phyloP scores from a whole-genome alignment of 2,329 filamentous ascomycete genomes.

The Arthrobotrys conoides region DNA sequence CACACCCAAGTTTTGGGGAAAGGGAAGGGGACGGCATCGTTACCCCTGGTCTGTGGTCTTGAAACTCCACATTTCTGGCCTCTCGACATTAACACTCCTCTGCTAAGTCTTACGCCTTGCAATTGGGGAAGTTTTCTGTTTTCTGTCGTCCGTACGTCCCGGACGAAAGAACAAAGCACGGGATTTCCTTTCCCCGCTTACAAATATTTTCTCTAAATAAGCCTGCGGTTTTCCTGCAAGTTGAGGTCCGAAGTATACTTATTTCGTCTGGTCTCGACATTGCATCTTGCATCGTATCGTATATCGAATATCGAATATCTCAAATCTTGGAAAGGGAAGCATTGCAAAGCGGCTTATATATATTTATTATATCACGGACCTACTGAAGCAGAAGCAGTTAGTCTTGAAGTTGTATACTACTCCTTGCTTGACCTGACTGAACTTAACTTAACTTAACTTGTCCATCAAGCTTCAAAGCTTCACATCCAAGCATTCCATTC shows the following conservation, averaged over 20 bases:
- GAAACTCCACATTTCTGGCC: slow-evolving; percentile 49
- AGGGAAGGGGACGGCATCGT: slow-evolving; percentile 40
- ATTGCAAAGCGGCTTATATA: slow-evolving; percentile 4
- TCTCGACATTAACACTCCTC: slow-evolving; percentile 44
- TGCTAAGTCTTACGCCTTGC: slow-evolving; percentile 29
- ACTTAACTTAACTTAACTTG: too few species aligned
- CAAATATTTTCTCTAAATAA: slow-evolving; percentile 58
- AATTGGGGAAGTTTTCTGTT: neutral
- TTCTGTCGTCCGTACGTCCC: slow-evolving; percentile 27
- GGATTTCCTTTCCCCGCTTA: slow-evolving; percentile 44
- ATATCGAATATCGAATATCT: too few species aligned
- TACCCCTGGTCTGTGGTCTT: slow-evolving; percentile 37
- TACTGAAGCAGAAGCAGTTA: too few species aligned
- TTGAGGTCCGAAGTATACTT: slow-evolving; percentile 22
- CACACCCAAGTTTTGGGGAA: slow-evolving; percentile 39
- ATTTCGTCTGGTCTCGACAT: slow-evolving; percentile 36
- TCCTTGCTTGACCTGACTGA: too few species aligned
- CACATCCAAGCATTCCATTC: slow-evolving; percentile 10
- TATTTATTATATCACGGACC: neutral
- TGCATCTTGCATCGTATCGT: neutral
- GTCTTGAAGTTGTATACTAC: too few species aligned
- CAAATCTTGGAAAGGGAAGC: too few species aligned
- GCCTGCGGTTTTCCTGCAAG: slow-evolving; percentile 46
- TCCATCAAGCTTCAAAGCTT: neutral
- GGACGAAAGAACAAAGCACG: slow-evolving; percentile 47